phyloP scores from a whole-genome alignment of 176 grass and related monocot genomes.

The Oryza australiensis region DNA sequence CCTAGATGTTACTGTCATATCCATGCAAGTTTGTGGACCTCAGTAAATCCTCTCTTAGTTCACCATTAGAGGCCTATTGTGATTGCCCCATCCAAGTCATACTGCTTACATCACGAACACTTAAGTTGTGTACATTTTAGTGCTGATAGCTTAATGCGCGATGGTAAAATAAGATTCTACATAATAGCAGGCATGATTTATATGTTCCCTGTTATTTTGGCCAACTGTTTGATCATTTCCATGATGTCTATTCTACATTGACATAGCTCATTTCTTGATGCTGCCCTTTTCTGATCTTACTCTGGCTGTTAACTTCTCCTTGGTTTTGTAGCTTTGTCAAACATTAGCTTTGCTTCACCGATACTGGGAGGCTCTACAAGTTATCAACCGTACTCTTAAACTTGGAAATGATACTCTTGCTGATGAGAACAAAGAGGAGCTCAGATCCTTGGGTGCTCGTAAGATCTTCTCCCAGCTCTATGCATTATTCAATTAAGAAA shows the following conservation, averaged over 20 bases:
- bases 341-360: constrained; percentile 71
- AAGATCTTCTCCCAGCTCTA: constrained; percentile 38
- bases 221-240: background rate
- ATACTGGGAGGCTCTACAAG: constrained; percentile 79
- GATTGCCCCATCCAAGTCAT: background rate
- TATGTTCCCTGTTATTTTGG: background rate
- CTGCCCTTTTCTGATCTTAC: background rate
- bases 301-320: constrained; percentile 4
- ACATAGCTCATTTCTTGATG: background rate
- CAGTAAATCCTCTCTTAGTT: background rate
- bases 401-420: constrained; percentile 68
- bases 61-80: background rate
- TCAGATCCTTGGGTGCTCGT: constrained; percentile 87
- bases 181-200: background rate
- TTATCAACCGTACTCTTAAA: constrained; percentile 82
- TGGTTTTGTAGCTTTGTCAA: constrained; percentile 69
- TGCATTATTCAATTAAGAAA: background rate
- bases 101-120: background rate
- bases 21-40: background rate
- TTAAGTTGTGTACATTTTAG: background rate
- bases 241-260: background rate
- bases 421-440: constrained; percentile 60
- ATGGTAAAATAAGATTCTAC: background rate
- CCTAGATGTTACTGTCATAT: background rate
- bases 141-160: background rate